These are phyloP conservation scores for Chytridiales sp. DNA, from an alignment of 371 early-diverging fungal genomes.

Conservation along the genomic window DNA sequence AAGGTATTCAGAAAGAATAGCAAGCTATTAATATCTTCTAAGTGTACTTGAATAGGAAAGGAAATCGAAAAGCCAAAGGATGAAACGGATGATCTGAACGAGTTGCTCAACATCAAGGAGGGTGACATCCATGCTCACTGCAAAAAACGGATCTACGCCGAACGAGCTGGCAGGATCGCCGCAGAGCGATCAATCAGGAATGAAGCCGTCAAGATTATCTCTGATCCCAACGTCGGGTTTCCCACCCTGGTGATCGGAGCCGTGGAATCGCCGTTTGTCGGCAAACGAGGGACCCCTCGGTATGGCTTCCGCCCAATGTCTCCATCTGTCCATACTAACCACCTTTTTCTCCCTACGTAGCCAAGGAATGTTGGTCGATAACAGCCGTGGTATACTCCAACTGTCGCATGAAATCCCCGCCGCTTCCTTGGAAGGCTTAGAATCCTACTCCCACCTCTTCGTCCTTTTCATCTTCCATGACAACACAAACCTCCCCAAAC, in stretches of 20 bases:
- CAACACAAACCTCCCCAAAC: slow-evolving; percentile 37
- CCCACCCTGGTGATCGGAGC: slow-evolving; percentile 35
- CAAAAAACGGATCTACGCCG: slow-evolving; percentile 31
- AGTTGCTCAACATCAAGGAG: no score
- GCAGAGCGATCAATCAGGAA: slow-evolving; percentile 30
- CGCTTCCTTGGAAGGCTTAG: slow-evolving; percentile 29
- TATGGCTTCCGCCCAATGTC: background rate
- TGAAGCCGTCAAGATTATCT: slow-evolving; percentile 27
- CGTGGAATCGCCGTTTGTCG: slow-evolving; percentile 24
- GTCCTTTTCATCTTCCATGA: slow-evolving; percentile 37
- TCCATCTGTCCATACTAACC: background rate
- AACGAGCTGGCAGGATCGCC: slow-evolving; percentile 31
- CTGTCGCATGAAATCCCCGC: slow-evolving; percentile 26
- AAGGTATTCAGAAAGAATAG: no score
- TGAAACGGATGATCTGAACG: no score
- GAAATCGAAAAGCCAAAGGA: no score
- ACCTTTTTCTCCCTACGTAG: background rate
- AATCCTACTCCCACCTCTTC: slow-evolving; percentile 29
- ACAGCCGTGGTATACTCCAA: slow-evolving; percentile 15
- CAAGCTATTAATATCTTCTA: no score
- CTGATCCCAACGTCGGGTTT: slow-evolving; percentile 26
- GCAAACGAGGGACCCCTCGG: slow-evolving; percentile 37
- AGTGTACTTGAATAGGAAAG: no score
- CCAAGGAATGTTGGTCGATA: slow-evolving; percentile 30
- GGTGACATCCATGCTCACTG: slow-evolving; percentile 15